phyloP scores from a whole-genome alignment of 2,329 filamentous ascomycete species.

The Xylariaceae sp. region DNA sequence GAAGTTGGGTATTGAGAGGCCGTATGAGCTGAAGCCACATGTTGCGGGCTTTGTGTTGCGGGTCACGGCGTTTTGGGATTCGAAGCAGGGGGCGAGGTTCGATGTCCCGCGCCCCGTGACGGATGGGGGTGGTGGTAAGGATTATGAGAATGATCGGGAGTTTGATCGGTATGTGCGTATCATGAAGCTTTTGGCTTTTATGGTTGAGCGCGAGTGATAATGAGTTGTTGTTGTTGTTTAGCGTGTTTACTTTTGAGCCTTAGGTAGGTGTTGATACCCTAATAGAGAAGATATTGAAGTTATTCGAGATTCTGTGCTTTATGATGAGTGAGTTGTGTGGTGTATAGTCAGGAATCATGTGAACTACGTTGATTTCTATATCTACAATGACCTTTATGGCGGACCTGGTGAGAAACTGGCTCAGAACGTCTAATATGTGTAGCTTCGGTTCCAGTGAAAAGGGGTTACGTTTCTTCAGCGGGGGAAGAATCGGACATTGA shows the following conservation, averaged over 20 bases:
- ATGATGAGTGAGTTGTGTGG: too few relatives aligned
- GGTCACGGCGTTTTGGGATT: background rate
- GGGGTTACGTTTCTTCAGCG: too few relatives aligned
- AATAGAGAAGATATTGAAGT: too few relatives aligned
- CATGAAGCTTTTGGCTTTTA: slow-evolving; percentile 3
- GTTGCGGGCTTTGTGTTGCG: slow-evolving; percentile 7
- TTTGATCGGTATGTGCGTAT: slow-evolving; percentile 8
- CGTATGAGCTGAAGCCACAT: slow-evolving; percentile 10
- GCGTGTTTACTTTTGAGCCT: background rate
- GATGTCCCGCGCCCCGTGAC: background rate
- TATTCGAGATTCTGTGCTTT: too few relatives aligned
- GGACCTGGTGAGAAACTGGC: too few relatives aligned
- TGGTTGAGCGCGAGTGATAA: background rate
- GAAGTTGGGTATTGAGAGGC: background rate
- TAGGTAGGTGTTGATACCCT: background rate
- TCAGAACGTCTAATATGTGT: too few relatives aligned
- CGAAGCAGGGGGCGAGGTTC: background rate
- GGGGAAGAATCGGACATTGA: too few relatives aligned
- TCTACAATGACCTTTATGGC: too few relatives aligned
- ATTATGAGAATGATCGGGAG: background rate
- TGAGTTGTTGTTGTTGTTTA: background rate
- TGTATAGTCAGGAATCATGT: too few relatives aligned
- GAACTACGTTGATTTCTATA: too few relatives aligned
- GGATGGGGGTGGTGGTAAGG: background rate
- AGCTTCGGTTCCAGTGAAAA: too few relatives aligned